Conservation (phyloP, 768 basidiomycete genomes). For the Leccinum olivaceopallidum region DNA sequence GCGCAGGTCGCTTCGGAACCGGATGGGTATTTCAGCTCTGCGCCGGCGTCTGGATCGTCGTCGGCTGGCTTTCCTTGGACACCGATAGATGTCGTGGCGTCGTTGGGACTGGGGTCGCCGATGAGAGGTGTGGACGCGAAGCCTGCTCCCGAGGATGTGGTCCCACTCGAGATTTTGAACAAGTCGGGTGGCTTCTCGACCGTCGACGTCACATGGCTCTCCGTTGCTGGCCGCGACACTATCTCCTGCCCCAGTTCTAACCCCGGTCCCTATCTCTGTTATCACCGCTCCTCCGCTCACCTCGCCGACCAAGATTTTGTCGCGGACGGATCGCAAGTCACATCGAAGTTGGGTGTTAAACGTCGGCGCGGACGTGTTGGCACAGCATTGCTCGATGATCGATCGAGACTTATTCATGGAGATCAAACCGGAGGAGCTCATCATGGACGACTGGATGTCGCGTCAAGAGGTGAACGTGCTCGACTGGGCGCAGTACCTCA, state of each 20-base stretch:
- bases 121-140: slow-evolving; percentile 42
- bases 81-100: slow-evolving; percentile 11
- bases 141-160: slow-evolving; percentile 57
- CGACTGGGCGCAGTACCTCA: slow-evolving; percentile 84
- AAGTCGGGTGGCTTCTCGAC: slow-evolving; percentile 49
- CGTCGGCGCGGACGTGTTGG: slow-evolving; percentile 60
- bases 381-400: slow-evolving; percentile 82
- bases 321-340: slow-evolving; percentile 39
- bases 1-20: slow-evolving; percentile 14
- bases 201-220: slow-evolving; percentile 35
- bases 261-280: background rate
- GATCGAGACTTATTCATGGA: slow-evolving; percentile 85
- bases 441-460: slow-evolving; percentile 68
- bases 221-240: slow-evolving; percentile 17
- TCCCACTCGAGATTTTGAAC: slow-evolving; percentile 66
- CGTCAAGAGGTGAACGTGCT: slow-evolving; percentile 65
- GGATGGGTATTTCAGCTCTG: slow-evolving; percentile 28
- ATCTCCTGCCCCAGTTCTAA: slow-evolving; percentile 4
- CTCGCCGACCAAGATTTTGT: slow-evolving; percentile 39
- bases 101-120: slow-evolving; percentile 27
- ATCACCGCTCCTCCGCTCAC: slow-evolving; percentile 10
- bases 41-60: slow-evolving; percentile 18
- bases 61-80: slow-evolving; percentile 17
- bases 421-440: slow-evolving; percentile 87
- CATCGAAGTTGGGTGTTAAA: slow-evolving; percentile 76